Evolutionary conservation across 2,329 filamentous ascomycete species (phyloP).

Genomic region (Ascochyta lentis): DNA sequence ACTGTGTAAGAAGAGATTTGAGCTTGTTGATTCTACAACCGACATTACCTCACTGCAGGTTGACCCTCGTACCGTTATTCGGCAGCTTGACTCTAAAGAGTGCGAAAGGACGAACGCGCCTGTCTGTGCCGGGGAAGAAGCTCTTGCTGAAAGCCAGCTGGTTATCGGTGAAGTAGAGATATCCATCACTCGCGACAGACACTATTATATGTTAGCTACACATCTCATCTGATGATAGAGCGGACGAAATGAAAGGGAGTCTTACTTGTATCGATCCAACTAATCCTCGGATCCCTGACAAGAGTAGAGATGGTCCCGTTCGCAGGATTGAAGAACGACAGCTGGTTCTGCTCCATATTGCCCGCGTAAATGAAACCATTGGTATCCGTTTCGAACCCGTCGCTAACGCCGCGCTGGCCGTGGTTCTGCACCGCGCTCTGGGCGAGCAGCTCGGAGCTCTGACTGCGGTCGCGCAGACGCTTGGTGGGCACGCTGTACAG

Average conservation of each 20-base stretch:
- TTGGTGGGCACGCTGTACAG: conserved; percentile 56
- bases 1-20: neutral
- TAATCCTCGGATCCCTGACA: conserved; percentile 56
- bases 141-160: conserved; percentile 52
- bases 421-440: conserved; percentile 52
- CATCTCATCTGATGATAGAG: neutral
- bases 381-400: conserved; percentile 60
- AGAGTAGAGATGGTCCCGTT: conserved; percentile 54
- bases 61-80: conserved; percentile 51
- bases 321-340: conserved; percentile 52
- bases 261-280: conserved; percentile 58
- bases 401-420: conserved; percentile 58
- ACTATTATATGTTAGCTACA: conserved; percentile 26
- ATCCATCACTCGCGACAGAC: conserved; percentile 54
- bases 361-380: conserved; percentile 59
- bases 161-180: conserved; percentile 62
- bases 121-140: conserved; percentile 53
- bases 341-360: conserved; percentile 55
- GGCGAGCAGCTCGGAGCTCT: conserved; percentile 53
- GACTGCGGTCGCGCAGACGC: conserved; percentile 49
- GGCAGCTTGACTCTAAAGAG: conserved; percentile 53
- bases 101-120: conserved; percentile 52
- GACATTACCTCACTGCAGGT: conserved; percentile 21
- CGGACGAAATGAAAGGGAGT: neutral
- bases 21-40: neutral